Percentiles rank a stretch among this genome's conserved stretches.
These are phyloP conservation scores for Henckelia pumila DNA, from an alignment of 257 asterid species.

Conservation along the genomic window DNA sequence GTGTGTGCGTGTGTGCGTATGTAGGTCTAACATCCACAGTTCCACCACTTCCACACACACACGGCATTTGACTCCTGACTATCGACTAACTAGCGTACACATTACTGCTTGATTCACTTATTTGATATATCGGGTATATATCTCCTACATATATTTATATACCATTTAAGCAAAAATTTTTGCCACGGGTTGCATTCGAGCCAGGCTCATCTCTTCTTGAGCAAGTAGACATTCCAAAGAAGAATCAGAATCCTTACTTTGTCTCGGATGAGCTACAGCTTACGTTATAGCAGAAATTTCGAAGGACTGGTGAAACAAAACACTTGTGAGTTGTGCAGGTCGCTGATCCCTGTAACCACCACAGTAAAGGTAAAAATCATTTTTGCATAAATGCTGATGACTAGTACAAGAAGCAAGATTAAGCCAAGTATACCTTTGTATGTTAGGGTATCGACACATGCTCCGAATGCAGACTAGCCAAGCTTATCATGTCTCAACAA, in stretches of 20 bases:
- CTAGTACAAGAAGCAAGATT: neutral
- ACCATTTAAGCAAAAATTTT: neutral
- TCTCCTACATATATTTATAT: no score
- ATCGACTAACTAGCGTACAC: neutral
- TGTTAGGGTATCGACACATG: conserved; percentile 13
- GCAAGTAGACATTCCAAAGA: neutral
- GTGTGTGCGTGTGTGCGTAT: neutral
- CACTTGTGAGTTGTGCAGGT: neutral
- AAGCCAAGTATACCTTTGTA: conserved; percentile 21
- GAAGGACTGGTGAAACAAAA: neutral
- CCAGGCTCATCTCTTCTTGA: neutral
- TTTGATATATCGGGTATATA: neutral
- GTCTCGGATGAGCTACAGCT: neutral
- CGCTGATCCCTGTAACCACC: neutral
- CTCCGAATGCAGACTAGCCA: conserved; percentile 25
- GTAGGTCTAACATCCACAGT: neutral
- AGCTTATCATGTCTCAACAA: conserved; percentile 52
- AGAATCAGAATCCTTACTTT: neutral
- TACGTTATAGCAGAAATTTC: neutral
- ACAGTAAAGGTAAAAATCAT: neutral
- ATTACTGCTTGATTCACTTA: neutral
- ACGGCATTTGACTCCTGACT: neutral
- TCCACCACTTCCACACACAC: no score
- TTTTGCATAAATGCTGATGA: neutral
- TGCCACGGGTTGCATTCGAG: neutral